Evolutionary conservation across 768 basidiomycete species (phyloP).

Genomic region (Psilocybe cubensis): DNA sequence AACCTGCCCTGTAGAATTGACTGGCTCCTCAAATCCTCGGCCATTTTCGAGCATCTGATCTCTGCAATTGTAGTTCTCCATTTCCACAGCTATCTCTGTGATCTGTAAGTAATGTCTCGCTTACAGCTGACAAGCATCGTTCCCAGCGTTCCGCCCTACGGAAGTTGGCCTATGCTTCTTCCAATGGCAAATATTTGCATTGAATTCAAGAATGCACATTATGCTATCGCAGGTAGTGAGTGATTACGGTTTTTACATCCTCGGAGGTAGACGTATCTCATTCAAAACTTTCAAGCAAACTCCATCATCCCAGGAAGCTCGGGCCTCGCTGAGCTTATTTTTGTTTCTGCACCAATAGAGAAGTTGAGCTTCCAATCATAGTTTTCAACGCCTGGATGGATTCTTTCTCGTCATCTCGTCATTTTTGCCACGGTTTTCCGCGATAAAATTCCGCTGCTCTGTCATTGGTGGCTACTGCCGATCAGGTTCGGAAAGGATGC

Average conservation of each 20-base stretch:
- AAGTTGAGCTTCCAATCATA: background rate
- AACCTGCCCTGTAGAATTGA: background rate
- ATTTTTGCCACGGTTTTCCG: slow-evolving; percentile 5
- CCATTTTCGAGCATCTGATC: background rate
- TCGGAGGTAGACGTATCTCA: background rate
- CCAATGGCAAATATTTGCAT: background rate
- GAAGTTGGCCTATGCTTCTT: background rate
- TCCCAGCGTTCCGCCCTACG: background rate
- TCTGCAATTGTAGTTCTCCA: background rate
- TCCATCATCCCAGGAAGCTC: background rate
- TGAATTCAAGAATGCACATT: background rate
- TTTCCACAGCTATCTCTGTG: background rate
- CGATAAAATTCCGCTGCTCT: slow-evolving; percentile 1
- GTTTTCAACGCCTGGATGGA: background rate
- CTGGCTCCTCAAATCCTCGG: background rate
- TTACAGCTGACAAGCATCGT: background rate
- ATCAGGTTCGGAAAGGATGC: background rate
- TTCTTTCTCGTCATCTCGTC: slow-evolving; percentile 13
- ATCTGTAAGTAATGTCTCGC: background rate
- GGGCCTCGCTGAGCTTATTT: background rate
- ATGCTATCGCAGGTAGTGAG: background rate
- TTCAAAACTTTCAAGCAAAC: background rate
- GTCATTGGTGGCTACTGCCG: slow-evolving; percentile 9
- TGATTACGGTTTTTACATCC: background rate
- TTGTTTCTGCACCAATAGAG: background rate